Base-by-base conservation (phyloP, 345 rosid species). In the Geranium brycei region DNA sequence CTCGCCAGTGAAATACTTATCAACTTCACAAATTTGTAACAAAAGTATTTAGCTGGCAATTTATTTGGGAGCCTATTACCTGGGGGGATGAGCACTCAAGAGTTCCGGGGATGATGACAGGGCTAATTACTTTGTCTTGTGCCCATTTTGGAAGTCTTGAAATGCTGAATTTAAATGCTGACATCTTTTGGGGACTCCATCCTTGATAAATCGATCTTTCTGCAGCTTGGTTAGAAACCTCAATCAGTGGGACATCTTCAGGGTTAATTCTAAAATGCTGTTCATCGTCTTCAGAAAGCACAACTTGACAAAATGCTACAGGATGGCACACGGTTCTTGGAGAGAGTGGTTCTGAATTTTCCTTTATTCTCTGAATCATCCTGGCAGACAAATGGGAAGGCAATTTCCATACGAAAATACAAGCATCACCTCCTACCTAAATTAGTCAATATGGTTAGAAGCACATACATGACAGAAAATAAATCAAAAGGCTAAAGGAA, bases 71-170 rank as follows among this genome's bases (percentile, higher is more conserved):
- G 17, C 66, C 51, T 60, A 66, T 87, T 87, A 90, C 95, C 91
- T 82, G 74, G 70, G 69, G 62, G 60, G 81, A 71, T 69, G 66
- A 55, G 70, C 70, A 73, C 63, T 71, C 73, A 40, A 78, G 79
- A 77, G 72, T 70, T 59, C 31, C 19, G 60, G 65, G 62, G 69
- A 67, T 64, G 62, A 35, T 68, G 69, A 40, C 68, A 4, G 76
- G 19, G 69, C 72, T 66, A 67, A 72, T 77, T 61, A 85, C 82
- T 80, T 81, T 85, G 19, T 76, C 68, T 76, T 84, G 95, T 30
- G 97, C 97, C 97, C 97, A 85, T 62, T 76, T 85, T 69, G 97
- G 97, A 75, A 90, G 87, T 66, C 89, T 75, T 64, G 95, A 90
- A 76, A 85, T 75, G 62, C 87, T 86, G 71, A 87, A 85, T 76